Conservation (phyloP, 1,139 yeast genomes). For the Nematodospora anomalae region DNA sequence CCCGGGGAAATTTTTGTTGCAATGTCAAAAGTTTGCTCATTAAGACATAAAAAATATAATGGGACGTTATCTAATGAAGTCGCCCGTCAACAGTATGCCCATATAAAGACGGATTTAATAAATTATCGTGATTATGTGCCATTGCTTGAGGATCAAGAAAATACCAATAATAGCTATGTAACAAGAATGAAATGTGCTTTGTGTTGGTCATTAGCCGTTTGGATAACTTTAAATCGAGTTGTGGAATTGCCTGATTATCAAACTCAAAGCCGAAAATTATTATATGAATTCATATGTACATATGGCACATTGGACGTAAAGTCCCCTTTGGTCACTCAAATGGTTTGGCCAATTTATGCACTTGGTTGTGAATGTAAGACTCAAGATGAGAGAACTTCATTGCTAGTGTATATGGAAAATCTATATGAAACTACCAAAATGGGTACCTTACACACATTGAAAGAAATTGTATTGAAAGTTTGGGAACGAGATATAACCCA, state of each 20-base stretch:
- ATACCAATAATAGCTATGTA: constrained; percentile 21
- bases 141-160: constrained; percentile 15
- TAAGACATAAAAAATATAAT: constrained; percentile 33
- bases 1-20: constrained; percentile 54
- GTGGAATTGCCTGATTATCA: constrained; percentile 24
- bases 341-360: constrained; percentile 60
- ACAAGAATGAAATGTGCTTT: constrained; percentile 49
- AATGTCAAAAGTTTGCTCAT: constrained; percentile 40
- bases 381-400: constrained; percentile 24
- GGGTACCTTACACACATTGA: constrained; percentile 49
- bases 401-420: constrained; percentile 35
- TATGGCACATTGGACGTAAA: constrained; percentile 43
- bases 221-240: constrained; percentile 36
- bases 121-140: constrained; percentile 49
- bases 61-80: constrained; percentile 11
- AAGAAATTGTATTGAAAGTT: constrained; percentile 37
- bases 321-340: constrained; percentile 52
- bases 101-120: constrained; percentile 31
- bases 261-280: constrained; percentile 24
- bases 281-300: constrained; percentile 46
- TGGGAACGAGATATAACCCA: constrained; percentile 41
- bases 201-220: constrained; percentile 53
- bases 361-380: constrained; percentile 43
- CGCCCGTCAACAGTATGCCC: constrained; percentile 2
- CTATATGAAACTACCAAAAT: constrained; percentile 49